These are phyloP conservation scores for Coemansia sp. DNA, from an alignment of 192 early-diverging fungal species.

Conservation along the genomic window DNA sequence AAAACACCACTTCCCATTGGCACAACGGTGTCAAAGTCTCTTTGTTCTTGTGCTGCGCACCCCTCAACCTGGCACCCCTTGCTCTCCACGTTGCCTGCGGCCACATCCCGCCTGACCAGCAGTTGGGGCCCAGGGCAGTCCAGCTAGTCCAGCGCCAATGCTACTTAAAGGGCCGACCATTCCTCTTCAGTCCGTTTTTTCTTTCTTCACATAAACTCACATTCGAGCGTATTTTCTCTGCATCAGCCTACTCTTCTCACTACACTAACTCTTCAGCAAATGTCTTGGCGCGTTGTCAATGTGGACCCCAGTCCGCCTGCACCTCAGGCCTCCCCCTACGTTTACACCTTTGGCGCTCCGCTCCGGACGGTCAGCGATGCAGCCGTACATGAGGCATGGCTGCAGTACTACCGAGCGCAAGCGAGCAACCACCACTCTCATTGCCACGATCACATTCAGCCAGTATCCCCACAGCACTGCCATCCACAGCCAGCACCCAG, in stretches of 20 bases:
- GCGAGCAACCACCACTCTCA: not conserved
- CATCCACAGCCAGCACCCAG: not conserved
- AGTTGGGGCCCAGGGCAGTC: not conserved
- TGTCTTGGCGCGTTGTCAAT: not conserved
- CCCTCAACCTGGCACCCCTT: not conserved
- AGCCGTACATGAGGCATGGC: not conserved
- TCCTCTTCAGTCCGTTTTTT: not conserved
- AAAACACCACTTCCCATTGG: not conserved
- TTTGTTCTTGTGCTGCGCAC: not conserved
- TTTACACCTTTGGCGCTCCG: not conserved
- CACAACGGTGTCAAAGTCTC: not conserved
- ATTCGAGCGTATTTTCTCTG: not conserved
- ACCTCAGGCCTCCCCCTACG: not conserved
- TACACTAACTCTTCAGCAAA: not conserved
- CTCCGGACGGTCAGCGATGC: not conserved
- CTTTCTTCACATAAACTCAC: not conserved
- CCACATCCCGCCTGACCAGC: not conserved
- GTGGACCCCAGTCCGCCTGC: not conserved
- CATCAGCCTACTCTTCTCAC: not conserved
- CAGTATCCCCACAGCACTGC: not conserved
- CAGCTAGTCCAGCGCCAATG: not conserved
- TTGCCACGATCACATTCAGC: not conserved
- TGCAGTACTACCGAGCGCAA: not conserved
- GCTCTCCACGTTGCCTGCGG: not conserved
- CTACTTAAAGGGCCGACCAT: not conserved